phyloP scores from a whole-genome alignment of 495 filamentous ascomycete genomes.

The Lindgomyces ingoldianus region DNA sequence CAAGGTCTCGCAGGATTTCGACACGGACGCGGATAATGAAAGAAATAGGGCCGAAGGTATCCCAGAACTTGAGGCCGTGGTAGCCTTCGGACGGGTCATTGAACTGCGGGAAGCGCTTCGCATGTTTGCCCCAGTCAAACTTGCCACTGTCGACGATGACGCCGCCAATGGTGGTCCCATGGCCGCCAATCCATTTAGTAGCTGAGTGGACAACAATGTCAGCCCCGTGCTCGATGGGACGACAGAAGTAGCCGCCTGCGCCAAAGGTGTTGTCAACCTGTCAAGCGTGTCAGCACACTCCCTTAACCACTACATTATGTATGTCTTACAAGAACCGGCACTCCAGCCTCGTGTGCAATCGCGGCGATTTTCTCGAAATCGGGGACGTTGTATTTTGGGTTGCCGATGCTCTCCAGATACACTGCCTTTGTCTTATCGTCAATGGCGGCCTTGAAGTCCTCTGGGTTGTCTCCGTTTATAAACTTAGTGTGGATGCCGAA shows the following conservation, averaged over 20 bases:
- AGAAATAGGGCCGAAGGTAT: slow-evolving; percentile 84
- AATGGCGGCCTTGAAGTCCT: slow-evolving; percentile 80
- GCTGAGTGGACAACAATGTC: slow-evolving; percentile 96
- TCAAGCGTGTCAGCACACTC: background rate
- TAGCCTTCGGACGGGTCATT: slow-evolving; percentile 90
- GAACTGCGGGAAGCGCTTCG: slow-evolving; percentile 88
- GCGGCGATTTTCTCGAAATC: slow-evolving; percentile 47
- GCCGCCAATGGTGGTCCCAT: slow-evolving; percentile 93
- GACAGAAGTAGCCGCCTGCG: slow-evolving; percentile 87
- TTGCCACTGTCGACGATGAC: slow-evolving; percentile 89
- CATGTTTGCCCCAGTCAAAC: slow-evolving; percentile 94
- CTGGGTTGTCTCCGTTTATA: slow-evolving; percentile 77
- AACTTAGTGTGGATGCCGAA: slow-evolving; percentile 91
- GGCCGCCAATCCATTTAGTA: slow-evolving; percentile 98
- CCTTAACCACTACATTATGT: background rate
- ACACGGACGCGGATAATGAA: slow-evolving; percentile 82
- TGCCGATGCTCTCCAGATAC: slow-evolving; percentile 93
- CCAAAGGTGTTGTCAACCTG: slow-evolving; percentile 87
- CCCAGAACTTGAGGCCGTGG: slow-evolving; percentile 96
- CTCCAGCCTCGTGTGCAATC: slow-evolving; percentile 46
- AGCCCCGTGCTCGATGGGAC: slow-evolving; percentile 83
- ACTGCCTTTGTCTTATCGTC: slow-evolving; percentile 97
- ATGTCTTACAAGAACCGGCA: slow-evolving; percentile 66
- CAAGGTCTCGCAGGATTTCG: slow-evolving; percentile 87
- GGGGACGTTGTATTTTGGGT: slow-evolving; percentile 87